A percentile compares a stretch with the other conserved stretches of the same genome.
phyloP scores from a whole-genome alignment of 768 basidiomycete species.

The Termitomyces bulborhizus region DNA sequence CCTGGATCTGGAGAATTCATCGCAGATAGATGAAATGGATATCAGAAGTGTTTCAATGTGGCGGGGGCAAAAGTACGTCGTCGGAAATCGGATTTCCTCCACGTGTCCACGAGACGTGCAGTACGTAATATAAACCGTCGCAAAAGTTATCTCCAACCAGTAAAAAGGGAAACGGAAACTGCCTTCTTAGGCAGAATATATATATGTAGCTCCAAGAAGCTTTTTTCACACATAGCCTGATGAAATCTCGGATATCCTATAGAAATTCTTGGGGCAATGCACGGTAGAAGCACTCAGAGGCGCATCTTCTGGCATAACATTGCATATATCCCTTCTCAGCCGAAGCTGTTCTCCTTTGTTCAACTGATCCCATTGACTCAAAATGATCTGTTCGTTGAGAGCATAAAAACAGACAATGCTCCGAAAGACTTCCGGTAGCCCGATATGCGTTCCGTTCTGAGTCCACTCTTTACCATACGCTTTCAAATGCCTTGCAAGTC shows the following conservation, averaged over 20 bases:
- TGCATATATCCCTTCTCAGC: neutral
- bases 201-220: neutral
- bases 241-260: neutral
- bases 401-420: neutral
- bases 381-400: neutral
- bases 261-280: neutral
- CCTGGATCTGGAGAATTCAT: slow-evolving; percentile 40
- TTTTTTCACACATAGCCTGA: neutral
- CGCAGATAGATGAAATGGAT: neutral
- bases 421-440: neutral
- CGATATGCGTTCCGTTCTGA: too few species aligned
- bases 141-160: too few species aligned
- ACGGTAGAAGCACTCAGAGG: neutral
- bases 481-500: neutral
- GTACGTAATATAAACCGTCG: too few species aligned
- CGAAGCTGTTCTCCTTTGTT: neutral
- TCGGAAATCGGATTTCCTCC: too few species aligned
- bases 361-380: neutral
- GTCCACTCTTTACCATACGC: neutral
- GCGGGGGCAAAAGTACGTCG: too few species aligned
- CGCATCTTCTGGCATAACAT: neutral
- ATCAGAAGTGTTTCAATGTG: too few species aligned
- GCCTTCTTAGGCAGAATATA: neutral
- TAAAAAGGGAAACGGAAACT: neutral
- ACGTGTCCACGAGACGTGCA: too few species aligned